phyloP scores from a whole-genome alignment of 345 rosid species.

The Cardamine resedifolia region DNA sequence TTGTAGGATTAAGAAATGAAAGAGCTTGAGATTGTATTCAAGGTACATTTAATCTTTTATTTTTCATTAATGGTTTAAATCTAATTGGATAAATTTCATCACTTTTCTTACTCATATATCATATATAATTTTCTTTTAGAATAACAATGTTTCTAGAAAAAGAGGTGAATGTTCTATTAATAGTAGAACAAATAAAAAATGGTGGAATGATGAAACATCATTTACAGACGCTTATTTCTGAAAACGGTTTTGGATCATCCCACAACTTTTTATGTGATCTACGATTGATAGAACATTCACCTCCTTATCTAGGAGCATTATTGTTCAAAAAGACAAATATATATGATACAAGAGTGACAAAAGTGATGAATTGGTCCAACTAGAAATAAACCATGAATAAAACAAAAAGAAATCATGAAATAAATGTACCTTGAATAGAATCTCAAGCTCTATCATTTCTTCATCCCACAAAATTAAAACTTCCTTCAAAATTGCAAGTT shows the following conservation, averaged over 20 bases:
- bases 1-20: not conserved
- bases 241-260: not conserved
- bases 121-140: not conserved
- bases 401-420: not conserved
- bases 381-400: not conserved
- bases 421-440: conserved; percentile 3
- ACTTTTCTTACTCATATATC: not conserved
- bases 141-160: not conserved
- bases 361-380: not conserved
- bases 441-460: conserved; percentile 13
- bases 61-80: not conserved
- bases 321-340: not conserved
- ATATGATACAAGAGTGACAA: not conserved
- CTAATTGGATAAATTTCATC: not conserved
- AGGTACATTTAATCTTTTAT: not conserved
- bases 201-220: not conserved
- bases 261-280: not conserved
- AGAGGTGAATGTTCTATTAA: not conserved
- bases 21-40: conserved; percentile 14
- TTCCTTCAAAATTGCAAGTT: conserved; percentile 3
- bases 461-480: conserved; percentile 12
- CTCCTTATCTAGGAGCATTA: not conserved
- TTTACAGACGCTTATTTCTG: not conserved
- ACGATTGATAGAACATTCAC: not conserved
- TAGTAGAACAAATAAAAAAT: not conserved